Base-by-base conservation (phyloP, 257 asterid genomes). In the Solanum chiquidenum region DNA sequence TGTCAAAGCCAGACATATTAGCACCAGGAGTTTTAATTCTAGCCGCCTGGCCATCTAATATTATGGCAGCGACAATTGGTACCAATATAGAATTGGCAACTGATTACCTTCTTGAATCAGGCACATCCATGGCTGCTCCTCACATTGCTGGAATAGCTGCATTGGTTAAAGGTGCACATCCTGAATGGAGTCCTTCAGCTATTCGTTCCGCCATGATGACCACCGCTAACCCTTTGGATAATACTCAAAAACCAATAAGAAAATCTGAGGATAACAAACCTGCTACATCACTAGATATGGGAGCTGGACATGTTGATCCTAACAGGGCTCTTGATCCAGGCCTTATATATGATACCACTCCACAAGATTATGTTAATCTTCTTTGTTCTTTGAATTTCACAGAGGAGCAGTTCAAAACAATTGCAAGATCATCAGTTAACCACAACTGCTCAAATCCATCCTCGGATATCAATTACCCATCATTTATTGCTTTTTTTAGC, bases 111-210 rank as follows among this genome's bases (percentile, higher is more conserved):
- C 86, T 89, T 4, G 37, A 87, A 5, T 92, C 94, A 1, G 93
- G 94, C 1, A 92, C 94, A 0, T 92, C 94, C 23, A 90, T 90
- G 93, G 90, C 94, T 29, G 88, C 93, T 52, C 93, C 94, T 27
- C 94, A 92, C 35, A 89, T 92, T 20, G 84, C 93, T 0, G 94
- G 94, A 7, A 71, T 92, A 2, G 94, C 91, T 4, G 92, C 92
- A 20, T 86, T 92, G 33, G 92, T 92, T 33, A 90, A 74, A 38
- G 93, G 94, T 5, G 93, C 93, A 7, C 92, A 90, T 33, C 93
- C 93, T 0, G 94, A 92, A 10, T 92, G 93, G 94, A 92, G 93
- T 34, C 94, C 93, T 0, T 91, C 93, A 1, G 93, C 94, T 1
- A 89, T 92, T 25, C 89, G 92, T 9, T 92, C 94, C 0, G 93